Conservation (phyloP, 768 basidiomycete species). For the Auriscalpium vulgare region DNA sequence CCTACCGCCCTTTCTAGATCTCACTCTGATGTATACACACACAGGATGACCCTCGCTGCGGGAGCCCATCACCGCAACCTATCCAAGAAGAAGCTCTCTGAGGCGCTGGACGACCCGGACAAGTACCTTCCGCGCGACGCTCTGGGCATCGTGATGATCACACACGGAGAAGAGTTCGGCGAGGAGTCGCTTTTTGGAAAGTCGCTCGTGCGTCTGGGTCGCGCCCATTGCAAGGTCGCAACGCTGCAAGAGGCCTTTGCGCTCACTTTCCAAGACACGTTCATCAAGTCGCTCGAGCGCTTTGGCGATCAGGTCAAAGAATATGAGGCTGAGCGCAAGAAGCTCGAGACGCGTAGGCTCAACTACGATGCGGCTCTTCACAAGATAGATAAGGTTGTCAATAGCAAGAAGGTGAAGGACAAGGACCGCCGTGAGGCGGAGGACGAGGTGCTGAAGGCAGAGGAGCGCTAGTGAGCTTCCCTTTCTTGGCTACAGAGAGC, state of each 20-base stretch:
- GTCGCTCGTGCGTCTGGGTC: slow-evolving; percentile 68
- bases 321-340: slow-evolving; percentile 74
- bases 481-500: background rate
- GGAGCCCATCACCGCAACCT: slow-evolving; percentile 13
- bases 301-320: slow-evolving; percentile 75
- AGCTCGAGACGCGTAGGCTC: slow-evolving; percentile 78
- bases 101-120: slow-evolving; percentile 24
- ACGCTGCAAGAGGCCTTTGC: slow-evolving; percentile 79
- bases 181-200: slow-evolving; percentile 34
- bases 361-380: slow-evolving; percentile 69
- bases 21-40: background rate
- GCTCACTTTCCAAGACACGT: slow-evolving; percentile 64
- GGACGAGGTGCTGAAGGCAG: slow-evolving; percentile 67
- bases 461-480: slow-evolving; percentile 41
- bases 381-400: slow-evolving; percentile 61
- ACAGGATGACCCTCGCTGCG: slow-evolving; percentile 11
- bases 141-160: slow-evolving; percentile 35
- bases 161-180: slow-evolving; percentile 31
- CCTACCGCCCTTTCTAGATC: background rate
- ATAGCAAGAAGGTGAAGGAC: slow-evolving; percentile 77
- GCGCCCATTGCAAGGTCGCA: slow-evolving; percentile 80
- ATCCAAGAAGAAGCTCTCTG: slow-evolving; percentile 25
- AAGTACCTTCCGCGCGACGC: slow-evolving; percentile 33
- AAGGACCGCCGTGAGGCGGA: slow-evolving; percentile 67
- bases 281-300: slow-evolving; percentile 54